Conservation (phyloP, 2,329 filamentous ascomycete genomes). For the Blastomyces parvus region DNA sequence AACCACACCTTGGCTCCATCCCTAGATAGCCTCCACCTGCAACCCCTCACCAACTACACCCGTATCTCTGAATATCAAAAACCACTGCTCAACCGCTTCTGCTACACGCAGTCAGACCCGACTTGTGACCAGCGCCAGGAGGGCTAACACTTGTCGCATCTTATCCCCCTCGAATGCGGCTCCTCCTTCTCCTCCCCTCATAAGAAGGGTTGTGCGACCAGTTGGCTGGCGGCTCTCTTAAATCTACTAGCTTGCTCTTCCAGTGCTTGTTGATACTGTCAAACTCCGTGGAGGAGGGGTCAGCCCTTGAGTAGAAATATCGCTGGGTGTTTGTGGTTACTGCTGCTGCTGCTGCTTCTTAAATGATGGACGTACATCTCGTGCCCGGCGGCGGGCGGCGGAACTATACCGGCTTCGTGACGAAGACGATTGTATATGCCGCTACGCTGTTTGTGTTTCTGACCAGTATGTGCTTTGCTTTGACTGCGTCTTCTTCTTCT, state of each 20-base stretch:
- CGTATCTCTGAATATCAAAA: neutral
- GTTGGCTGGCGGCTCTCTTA: neutral
- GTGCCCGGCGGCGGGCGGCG: conserved; percentile 34
- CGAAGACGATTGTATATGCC: conserved; percentile 41
- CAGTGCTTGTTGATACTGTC: neutral
- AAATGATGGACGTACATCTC: conserved; percentile 35
- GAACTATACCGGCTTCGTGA: conserved; percentile 42
- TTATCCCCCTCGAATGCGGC: neutral
- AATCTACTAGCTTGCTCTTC: neutral
- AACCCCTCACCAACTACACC: no score
- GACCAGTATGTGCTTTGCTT: conserved; percentile 25
- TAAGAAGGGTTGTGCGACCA: neutral
- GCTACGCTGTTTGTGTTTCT: conserved; percentile 38
- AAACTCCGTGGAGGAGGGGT: neutral
- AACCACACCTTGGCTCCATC: no score
- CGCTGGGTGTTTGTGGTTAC: neutral
- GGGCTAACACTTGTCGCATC: neutral
- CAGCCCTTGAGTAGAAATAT: neutral
- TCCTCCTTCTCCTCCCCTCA: neutral
- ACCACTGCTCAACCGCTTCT: neutral
- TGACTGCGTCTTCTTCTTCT: no score
- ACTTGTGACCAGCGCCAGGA: no score
- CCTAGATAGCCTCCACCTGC: no score
- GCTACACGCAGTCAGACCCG: neutral
- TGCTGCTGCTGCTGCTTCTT: neutral